Base-by-base conservation (phyloP, 257 asterid genomes). In the Nicotiana attenuata region DNA sequence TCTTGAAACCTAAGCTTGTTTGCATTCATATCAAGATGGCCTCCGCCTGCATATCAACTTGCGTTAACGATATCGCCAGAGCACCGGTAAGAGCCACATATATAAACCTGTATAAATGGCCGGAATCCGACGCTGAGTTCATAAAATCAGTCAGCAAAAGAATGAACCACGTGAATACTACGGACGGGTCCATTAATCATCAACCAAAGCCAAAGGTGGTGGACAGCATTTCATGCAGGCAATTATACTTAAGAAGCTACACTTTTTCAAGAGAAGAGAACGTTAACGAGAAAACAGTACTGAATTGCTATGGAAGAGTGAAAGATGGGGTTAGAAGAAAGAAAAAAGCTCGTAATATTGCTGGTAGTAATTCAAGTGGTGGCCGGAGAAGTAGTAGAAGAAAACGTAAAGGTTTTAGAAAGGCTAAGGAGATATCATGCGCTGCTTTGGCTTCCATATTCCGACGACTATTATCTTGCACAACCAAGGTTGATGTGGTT, bases 21-120 rank as follows among this genome's bases (percentile, higher is more conserved):
- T 17, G 31, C 56, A 1, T 41, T 15, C 41, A 52, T 15, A 47
- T 20, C 33, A 81, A 31, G 66, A 61, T 28, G 91, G 57, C 89
- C 47, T 86, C 91, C 7, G 67, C 83, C 14, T 94, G 97, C 92
- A 91, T 89, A 82, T 83, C 96, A 38, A 88, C 82, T 63, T 89
- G 94, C 60, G 88, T 86, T 29, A 80, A 83, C 2, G 97, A 94
- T 31, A 11, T 69, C 4, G 80, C 92, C 4, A 82, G 87, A 45
- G 82, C 65, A 5, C 98, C 98, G 0, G 87, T 90, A 11, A 85
- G 97, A 76, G 97, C 94, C 61, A 91, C 88, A 35, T 91, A 92
- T 19, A 89, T 89, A n/a, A 94, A 87, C 88, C 92, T 91, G 61
- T 92, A 92, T 93, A 94, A 92, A 86, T 91, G 98, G 97, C 97